Percentiles rank a stretch among this genome's conserved stretches.
Evolutionary conservation across 495 filamentous ascomycete genomes (phyloP).

Genomic region (Penicillium odoratum): DNA sequence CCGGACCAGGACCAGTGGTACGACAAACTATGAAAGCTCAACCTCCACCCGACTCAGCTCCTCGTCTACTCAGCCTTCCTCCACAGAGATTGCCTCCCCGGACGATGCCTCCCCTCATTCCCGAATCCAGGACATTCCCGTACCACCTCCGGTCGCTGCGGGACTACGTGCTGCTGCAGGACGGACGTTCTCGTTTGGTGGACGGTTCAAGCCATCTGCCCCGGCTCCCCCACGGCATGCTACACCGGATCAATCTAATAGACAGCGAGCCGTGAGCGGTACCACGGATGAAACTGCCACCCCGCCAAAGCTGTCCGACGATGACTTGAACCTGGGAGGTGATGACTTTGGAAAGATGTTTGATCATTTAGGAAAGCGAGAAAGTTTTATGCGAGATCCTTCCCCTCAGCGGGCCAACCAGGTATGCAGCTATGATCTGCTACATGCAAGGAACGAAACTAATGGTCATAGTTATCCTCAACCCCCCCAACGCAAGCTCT

Average conservation of each 20-base stretch:
- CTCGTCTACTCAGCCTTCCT: constrained; percentile 71
- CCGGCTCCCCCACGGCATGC: constrained; percentile 45
- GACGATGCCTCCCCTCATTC: constrained; percentile 57
- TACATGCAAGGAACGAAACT: constrained; percentile 14
- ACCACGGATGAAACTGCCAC: constrained; percentile 66
- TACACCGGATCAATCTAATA: constrained; percentile 38
- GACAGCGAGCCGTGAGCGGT: constrained; percentile 53
- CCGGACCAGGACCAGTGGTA: constrained; percentile 64
- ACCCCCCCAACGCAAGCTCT: constrained; percentile 20
- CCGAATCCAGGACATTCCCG: constrained; percentile 56
- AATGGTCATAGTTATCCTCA: constrained; percentile 27
- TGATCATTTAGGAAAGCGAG: constrained; percentile 57
- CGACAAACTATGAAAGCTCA: constrained; percentile 60
- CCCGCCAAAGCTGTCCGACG: constrained; percentile 64
- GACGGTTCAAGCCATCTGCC: constrained; percentile 36
- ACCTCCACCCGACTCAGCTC: constrained; percentile 65
- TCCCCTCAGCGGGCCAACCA: constrained; percentile 22
- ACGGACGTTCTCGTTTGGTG: constrained; percentile 72
- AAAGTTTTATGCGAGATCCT: constrained; percentile 37
- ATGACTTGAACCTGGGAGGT: constrained; percentile 54
- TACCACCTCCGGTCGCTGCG: constrained; percentile 51
- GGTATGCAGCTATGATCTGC: constrained; percentile 20
- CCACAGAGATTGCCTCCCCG: constrained; percentile 58
- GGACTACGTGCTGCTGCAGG: constrained; percentile 64
- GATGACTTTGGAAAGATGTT: constrained; percentile 72